A percentile compares a stretch with the other conserved stretches of the same genome.
These are phyloP conservation scores for Mortierella alpina DNA, from an alignment of 192 early-diverging fungal genomes.

Conservation along the genomic window DNA sequence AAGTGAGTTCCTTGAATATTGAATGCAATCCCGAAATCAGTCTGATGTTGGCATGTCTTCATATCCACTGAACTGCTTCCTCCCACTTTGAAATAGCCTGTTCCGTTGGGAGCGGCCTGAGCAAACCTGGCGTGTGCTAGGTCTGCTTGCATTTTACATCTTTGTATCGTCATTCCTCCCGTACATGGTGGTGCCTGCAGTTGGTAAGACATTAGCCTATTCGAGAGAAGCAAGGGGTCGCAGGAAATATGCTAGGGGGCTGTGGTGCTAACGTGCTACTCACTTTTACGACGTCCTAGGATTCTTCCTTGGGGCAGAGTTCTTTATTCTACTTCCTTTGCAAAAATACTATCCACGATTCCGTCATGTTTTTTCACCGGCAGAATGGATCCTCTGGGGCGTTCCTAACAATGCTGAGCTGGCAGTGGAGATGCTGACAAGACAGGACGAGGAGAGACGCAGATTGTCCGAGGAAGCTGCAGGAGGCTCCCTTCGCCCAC, in stretches of 20 bases:
- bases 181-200: constrained; percentile 23
- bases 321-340: constrained; percentile 58
- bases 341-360: constrained; percentile 60
- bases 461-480: background rate
- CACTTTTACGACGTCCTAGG: constrained; percentile 11
- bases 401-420: constrained; percentile 63
- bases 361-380: constrained; percentile 57
- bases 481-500: background rate
- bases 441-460: constrained; percentile 13
- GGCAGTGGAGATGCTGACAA: constrained; percentile 57
- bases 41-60: background rate
- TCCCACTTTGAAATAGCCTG: constrained; percentile 3
- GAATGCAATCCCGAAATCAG: too few relatives aligned
- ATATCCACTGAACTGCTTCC: too few relatives aligned
- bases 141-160: constrained; percentile 33
- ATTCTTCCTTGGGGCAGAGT: constrained; percentile 54
- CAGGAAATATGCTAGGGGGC: too few relatives aligned
- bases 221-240: too few relatives aligned
- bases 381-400: constrained; percentile 62
- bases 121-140: constrained; percentile 49
- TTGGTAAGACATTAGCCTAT: constrained; percentile 11
- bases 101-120: constrained; percentile 42
- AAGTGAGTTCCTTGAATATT: constrained; percentile 15
- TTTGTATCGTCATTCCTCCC: constrained; percentile 31
- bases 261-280: too few relatives aligned